Conservation (phyloP, 257 asterid genomes). For the Sherardia arvensis region DNA sequence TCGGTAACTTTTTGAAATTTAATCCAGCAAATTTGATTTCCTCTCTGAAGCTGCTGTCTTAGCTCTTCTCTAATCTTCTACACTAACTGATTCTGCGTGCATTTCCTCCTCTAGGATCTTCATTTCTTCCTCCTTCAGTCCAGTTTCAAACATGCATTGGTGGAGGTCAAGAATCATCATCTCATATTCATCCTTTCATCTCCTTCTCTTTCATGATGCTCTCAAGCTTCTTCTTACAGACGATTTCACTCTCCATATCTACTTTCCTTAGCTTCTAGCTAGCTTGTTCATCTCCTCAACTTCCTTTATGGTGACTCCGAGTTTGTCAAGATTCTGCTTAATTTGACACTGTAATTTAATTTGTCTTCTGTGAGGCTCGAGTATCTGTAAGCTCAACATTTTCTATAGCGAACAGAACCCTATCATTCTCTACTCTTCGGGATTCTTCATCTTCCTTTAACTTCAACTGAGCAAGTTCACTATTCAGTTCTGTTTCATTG, state of each 20-base stretch:
- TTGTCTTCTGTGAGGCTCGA: constrained; percentile 32
- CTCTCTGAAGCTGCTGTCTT: constrained; percentile 33
- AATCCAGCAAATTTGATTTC: constrained; percentile 37
- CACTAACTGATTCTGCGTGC: constrained; percentile 15
- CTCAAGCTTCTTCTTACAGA: constrained; percentile 42
- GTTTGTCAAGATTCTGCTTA: constrained; percentile 44
- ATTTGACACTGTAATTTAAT: constrained; percentile 54
- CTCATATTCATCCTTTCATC: constrained; percentile 39
- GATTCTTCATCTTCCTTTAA: constrained; percentile 59
- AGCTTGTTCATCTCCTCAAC: constrained; percentile 33
- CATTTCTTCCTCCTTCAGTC: constrained; percentile 53
- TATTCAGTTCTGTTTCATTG: constrained; percentile 40
- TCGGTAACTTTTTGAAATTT: constrained; percentile 33
- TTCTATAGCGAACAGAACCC: constrained; percentile 79
- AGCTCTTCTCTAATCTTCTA: constrained; percentile 29
- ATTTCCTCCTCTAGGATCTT: constrained; percentile 51
- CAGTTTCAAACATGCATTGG: constrained; percentile 47
- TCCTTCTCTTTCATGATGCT: constrained; percentile 42
- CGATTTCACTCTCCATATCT: constrained; percentile 30
- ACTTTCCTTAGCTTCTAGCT: constrained; percentile 36
- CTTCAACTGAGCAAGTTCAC: constrained; percentile 31
- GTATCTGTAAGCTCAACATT: constrained; percentile 40
- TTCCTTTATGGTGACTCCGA: constrained; percentile 38
- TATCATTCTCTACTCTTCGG: constrained; percentile 57
- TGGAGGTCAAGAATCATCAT: constrained; percentile 51